These are phyloP conservation scores for Cercospora janseana DNA, from an alignment of 2,329 filamentous ascomycete species.

Conservation along the genomic window DNA sequence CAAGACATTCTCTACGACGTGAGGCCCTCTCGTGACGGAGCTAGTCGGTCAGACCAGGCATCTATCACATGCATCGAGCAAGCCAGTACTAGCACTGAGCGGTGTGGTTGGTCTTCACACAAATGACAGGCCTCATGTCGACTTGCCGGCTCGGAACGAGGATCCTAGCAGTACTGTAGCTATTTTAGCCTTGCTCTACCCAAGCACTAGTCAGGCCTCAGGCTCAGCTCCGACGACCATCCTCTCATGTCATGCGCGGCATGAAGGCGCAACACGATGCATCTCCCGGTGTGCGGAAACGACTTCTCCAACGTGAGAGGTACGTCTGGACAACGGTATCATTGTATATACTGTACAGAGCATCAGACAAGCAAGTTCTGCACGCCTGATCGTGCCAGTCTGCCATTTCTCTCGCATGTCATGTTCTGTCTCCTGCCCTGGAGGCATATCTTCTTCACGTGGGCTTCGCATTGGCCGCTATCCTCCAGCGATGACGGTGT, in stretches of 20 bases:
- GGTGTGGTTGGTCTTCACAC: not conserved
- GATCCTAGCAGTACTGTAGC: not conserved
- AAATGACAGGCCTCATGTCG: constrained; percentile 8
- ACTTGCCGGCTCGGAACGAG: constrained; percentile 7
- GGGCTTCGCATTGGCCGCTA: not conserved
- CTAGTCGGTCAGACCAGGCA: too few relatives aligned
- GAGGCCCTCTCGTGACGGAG: too few relatives aligned
- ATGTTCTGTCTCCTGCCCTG: not conserved
- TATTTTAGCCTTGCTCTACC: constrained; percentile 7
- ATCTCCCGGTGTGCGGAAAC: too few relatives aligned
- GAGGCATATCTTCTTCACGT: constrained; percentile 7
- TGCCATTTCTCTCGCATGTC: not conserved
- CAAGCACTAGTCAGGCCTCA: too few relatives aligned
- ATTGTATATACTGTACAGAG: not conserved
- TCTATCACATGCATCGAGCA: too few relatives aligned
- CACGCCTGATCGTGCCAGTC: not conserved
- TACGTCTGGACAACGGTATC: too few relatives aligned
- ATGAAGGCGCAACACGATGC: too few relatives aligned
- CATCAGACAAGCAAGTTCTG: constrained; percentile 1
- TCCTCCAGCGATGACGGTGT: too few relatives aligned
- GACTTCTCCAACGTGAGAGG: too few relatives aligned
- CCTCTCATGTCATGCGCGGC: too few relatives aligned
- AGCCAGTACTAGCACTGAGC: not conserved
- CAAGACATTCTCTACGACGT: too few relatives aligned
- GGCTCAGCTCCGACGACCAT: too few relatives aligned